Conservation (phyloP, 1,284 basidiomycete genomes). For the Ustanciosporium gigantosporum region DNA sequence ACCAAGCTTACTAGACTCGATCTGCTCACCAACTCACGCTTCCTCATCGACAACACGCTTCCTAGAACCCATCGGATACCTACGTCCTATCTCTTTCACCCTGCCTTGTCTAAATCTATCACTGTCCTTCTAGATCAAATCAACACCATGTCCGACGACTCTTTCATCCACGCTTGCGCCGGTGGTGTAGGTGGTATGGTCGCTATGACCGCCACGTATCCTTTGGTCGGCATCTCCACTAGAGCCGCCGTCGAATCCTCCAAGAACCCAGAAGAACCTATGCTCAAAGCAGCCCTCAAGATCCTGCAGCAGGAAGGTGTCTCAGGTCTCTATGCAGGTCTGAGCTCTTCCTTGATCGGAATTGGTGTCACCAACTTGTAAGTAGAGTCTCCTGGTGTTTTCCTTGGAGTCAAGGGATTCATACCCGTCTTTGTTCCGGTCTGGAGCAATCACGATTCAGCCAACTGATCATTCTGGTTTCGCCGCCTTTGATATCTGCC, state of each 20-base stretch:
- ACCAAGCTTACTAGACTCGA: no score
- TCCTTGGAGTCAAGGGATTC: neutral
- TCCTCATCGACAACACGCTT: no score
- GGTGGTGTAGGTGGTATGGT: slow-evolving; percentile 88
- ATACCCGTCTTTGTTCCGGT: no score
- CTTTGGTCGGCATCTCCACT: slow-evolving; percentile 87
- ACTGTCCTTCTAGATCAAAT: no score
- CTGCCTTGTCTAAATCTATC: no score
- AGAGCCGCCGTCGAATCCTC: slow-evolving; percentile 87
- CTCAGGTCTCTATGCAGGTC: slow-evolving; percentile 81
- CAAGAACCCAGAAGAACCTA: slow-evolving; percentile 69
- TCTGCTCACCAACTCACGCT: no score
- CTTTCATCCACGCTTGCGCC: slow-evolving; percentile 82
- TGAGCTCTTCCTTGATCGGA: slow-evolving; percentile 82
- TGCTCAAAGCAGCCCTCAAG: slow-evolving; percentile 67
- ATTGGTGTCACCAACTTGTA: slow-evolving; percentile 89
- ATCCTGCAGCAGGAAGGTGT: slow-evolving; percentile 84
- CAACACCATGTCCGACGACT: slow-evolving; percentile 66
- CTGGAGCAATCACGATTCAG: no score
- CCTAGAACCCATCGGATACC: no score
- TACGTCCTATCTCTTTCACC: no score
- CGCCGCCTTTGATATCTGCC: neutral
- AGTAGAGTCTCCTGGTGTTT: slow-evolving; percentile 1
- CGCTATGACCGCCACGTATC: slow-evolving; percentile 62
- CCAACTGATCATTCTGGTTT: no score